Base-by-base conservation (phyloP, 2,329 filamentous ascomycete genomes). In the Zasmidium cellare region DNA sequence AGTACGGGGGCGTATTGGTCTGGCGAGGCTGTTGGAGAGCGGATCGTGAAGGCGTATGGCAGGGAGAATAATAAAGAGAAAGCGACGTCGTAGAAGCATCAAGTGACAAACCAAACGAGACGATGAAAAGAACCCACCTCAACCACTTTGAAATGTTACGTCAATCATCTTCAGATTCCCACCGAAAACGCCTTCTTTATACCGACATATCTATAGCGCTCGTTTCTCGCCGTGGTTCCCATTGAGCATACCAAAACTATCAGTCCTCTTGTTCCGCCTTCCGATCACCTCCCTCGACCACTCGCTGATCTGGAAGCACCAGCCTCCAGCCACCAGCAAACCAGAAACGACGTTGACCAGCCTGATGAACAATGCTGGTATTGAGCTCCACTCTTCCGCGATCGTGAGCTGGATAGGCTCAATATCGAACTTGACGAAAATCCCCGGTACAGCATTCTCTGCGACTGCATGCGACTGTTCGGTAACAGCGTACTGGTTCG, bases 371-470 rank as follows among this genome's bases (percentile, higher is more conserved):
- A 99, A 85, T 22, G 83, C 80, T 64, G 96, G 76, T 58, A 96
- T 80, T 46, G 89, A 82, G 57, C 88, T 87, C 70, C 92, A 86
- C 69, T 87, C 86, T 78, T 97, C 93, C 61, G 88, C 88, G 45
- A 99, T 88, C 24, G 89, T 87, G 53, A 99, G 80, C 73, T 94
- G 79, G 68, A 99, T 92, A 1, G 94, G 94, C 80, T 99, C 94
- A 67, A 99, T 97, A 73, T 97, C 93, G 77, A 96, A 99, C 79
- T 97, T 99, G 83, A 99, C 90, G 74, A 97, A 99, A 61, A 99
- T 86, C 28, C 94, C 94, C 0, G 94, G 94, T 0, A 97, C 84
- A 58, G 80, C 78, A 61, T 72, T 86, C 69, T 96, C 89, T 55
- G 81, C 79, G 45, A 96, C 83, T 35, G 81, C 77, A 68, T 87